These are phyloP conservation scores for Lasiosphaeria miniovina DNA, from an alignment of 495 filamentous ascomycete genomes.

Conservation along the genomic window DNA sequence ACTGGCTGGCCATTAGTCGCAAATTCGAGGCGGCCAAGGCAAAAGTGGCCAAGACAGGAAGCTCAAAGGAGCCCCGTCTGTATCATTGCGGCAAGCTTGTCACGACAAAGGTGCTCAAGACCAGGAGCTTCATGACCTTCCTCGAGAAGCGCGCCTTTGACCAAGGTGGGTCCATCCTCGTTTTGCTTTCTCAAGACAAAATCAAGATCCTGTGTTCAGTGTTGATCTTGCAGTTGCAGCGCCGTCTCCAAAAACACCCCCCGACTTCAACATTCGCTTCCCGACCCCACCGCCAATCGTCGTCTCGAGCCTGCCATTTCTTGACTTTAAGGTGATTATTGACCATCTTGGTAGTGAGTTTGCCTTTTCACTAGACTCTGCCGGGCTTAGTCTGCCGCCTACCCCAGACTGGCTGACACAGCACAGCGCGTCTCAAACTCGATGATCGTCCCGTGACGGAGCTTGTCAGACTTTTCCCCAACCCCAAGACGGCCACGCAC, in stretches of 20 bases:
- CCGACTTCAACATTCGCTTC: neutral
- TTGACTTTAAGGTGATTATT: neutral
- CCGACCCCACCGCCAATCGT: neutral
- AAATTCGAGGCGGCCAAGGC: neutral
- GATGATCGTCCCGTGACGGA: no score
- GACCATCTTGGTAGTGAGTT: neutral
- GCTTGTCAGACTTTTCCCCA: no score
- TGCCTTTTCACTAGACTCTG: no score
- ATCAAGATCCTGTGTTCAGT: no score
- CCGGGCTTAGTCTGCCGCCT: no score
- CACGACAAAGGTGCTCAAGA: neutral
- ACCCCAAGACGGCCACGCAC: no score
- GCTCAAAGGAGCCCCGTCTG: neutral
- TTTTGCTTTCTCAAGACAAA: neutral
- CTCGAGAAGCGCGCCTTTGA: neutral
- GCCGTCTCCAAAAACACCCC: constrained; percentile 1
- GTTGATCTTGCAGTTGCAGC: neutral
- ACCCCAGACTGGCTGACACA: no score
- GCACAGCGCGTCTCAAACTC: no score
- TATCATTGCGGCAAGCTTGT: constrained; percentile 1
- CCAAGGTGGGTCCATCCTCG: neutral
- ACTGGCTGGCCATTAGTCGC: neutral
- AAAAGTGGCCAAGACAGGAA: neutral
- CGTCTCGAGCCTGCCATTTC: neutral
- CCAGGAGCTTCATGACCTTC: neutral